These are phyloP conservation scores for Agroathelia rolfsii DNA, from an alignment of 1,284 basidiomycete species.

Conservation along the genomic window DNA sequence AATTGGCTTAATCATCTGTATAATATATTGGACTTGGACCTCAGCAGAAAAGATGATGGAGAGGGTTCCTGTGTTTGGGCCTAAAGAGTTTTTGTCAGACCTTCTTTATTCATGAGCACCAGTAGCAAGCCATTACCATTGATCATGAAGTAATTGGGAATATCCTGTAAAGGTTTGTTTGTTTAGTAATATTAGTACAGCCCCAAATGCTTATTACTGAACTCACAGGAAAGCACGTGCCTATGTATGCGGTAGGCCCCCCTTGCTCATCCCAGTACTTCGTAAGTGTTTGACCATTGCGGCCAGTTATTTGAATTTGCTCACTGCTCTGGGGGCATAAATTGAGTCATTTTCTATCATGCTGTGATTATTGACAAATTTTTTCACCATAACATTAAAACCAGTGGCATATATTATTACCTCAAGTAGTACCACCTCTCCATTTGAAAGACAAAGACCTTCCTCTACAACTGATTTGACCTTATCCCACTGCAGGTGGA, in stretches of 20 bases:
- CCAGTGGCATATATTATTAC: slow-evolving; percentile 13
- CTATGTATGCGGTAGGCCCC: slow-evolving; percentile 32
- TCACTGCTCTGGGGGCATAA: no score
- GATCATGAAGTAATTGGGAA: slow-evolving; percentile 32
- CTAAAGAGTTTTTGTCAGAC: slow-evolving; percentile 19
- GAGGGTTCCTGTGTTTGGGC: slow-evolving; percentile 39
- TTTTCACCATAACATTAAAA: no score
- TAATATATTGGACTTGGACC: slow-evolving; percentile 30
- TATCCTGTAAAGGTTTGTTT: no score
- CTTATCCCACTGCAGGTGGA: slow-evolving; percentile 19
- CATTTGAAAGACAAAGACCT: slow-evolving; percentile 20
- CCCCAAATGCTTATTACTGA: no score
- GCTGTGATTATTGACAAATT: no score
- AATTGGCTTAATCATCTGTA: slow-evolving; percentile 30
- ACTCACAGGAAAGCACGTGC: slow-evolving; percentile 28
- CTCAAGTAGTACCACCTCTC: slow-evolving; percentile 12
- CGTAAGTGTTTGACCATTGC: slow-evolving; percentile 20
- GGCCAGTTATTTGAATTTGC: no score
- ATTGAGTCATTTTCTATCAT: no score
- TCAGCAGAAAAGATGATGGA: slow-evolving; percentile 37
- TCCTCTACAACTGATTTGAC: slow-evolving; percentile 20
- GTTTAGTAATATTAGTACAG: no score
- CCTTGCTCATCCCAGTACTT: slow-evolving; percentile 27
- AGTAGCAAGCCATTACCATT: slow-evolving; percentile 17
- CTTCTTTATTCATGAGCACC: slow-evolving; percentile 6